Conservation (phyloP, 192 early-diverging fungal genomes). For the Linnemannia exigua region DNA sequence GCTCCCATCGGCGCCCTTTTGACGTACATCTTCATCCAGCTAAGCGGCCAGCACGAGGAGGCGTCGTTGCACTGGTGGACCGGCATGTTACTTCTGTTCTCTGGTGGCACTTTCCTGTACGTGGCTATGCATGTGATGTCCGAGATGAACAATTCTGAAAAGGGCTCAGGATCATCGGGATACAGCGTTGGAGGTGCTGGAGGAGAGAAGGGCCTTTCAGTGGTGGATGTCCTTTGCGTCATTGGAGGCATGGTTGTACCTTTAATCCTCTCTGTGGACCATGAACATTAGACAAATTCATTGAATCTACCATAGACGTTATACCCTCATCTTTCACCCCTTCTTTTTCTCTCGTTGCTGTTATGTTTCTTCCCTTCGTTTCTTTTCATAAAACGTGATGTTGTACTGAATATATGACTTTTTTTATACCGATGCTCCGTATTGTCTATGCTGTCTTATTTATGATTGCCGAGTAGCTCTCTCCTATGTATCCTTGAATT, state of each 20-base stretch:
- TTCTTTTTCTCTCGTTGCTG: neutral
- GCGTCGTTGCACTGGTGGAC: constrained; percentile 78
- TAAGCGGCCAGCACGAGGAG: constrained; percentile 54
- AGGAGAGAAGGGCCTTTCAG: constrained; percentile 40
- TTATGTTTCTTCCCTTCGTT: neutral
- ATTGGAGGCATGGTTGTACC: constrained; percentile 56
- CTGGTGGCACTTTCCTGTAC: constrained; percentile 92
- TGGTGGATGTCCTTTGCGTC: constrained; percentile 48
- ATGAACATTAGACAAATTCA: constrained; percentile 36
- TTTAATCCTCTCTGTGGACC: constrained; percentile 51
- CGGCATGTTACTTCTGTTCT: constrained; percentile 88
- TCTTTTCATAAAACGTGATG: neutral
- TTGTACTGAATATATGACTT: neutral
- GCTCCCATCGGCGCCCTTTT: constrained; percentile 87
- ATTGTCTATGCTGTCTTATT: constrained; percentile 1
- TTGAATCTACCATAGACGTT: neutral
- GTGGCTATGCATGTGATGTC: constrained; percentile 85
- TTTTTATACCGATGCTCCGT: neutral
- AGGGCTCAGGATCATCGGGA: constrained; percentile 19
- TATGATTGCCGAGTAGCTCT: neutral
- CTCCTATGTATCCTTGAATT: neutral
- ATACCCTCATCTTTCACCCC: neutral
- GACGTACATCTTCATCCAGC: constrained; percentile 63
- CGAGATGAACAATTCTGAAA: constrained; percentile 60
- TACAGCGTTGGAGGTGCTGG: constrained; percentile 43